Conservation (phyloP, 2,329 filamentous ascomycete species). For the Sclerotinia spermophila region DNA sequence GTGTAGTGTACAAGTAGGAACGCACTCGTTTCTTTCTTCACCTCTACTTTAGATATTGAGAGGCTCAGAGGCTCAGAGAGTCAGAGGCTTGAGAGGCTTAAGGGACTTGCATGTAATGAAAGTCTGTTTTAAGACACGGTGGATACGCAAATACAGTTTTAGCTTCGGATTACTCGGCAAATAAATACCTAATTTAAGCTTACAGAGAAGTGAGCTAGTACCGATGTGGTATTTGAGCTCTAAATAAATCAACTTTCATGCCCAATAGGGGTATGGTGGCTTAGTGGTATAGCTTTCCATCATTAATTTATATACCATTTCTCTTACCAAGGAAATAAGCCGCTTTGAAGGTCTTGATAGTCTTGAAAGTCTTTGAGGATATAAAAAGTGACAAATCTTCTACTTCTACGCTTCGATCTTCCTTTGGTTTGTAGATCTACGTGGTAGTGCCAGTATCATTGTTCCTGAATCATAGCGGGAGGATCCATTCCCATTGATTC, state of each 20-base stretch:
- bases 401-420: background rate
- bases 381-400: background rate
- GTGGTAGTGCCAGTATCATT: background rate
- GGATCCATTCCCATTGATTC: background rate
- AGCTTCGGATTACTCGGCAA: background rate
- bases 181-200: too few species aligned
- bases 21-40: background rate
- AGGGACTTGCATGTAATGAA: background rate
- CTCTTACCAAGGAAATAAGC: background rate
- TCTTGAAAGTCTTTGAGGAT: background rate
- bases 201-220: too few species aligned
- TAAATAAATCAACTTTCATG: too few species aligned
- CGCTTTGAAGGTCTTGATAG: background rate
- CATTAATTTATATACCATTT: too few species aligned
- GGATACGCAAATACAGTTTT: background rate
- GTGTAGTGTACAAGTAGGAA: too few species aligned
- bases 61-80: too few species aligned
- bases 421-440: background rate
- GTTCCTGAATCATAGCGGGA: background rate
- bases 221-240: too few species aligned
- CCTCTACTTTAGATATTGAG: background rate
- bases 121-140: background rate
- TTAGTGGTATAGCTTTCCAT: too few species aligned
- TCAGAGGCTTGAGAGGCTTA: background rate
- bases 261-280: too few species aligned